Evolutionary conservation across 176 grass and related monocot genomes (phyloP).

Genomic region (Tillandsia leiboldiana): DNA sequence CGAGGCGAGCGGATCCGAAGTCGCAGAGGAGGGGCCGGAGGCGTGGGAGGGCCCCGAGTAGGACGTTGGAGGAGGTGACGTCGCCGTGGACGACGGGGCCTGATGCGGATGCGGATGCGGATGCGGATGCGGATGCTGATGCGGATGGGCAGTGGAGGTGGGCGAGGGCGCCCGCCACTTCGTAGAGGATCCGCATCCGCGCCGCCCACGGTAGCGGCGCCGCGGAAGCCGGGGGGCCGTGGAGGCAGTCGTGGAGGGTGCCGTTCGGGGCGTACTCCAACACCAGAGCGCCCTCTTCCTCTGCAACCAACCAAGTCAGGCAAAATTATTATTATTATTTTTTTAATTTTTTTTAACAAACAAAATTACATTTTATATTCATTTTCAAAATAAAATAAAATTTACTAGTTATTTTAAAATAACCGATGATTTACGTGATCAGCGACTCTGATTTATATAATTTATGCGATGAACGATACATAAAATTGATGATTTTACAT

Average conservation of each 20-base stretch:
- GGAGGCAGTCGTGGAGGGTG: conserved; percentile 31
- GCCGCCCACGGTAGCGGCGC: conserved; percentile 39
- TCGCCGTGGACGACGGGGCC: conserved; percentile 68
- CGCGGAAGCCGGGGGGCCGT: conserved; percentile 34
- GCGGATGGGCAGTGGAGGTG: conserved; percentile 41
- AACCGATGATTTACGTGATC: too few species aligned
- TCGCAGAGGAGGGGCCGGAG: conserved; percentile 47
- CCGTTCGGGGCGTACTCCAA: conserved; percentile 68
- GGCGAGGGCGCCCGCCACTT: conserved; percentile 57
- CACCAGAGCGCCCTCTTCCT: conserved; percentile 69
- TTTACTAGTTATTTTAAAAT: too few species aligned
- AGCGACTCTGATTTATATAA: too few species aligned
- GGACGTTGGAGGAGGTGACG: conserved; percentile 77
- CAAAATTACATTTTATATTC: too few species aligned
- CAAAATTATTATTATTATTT: too few species aligned
- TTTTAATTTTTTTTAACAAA: too few species aligned
- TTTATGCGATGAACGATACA: too few species aligned
- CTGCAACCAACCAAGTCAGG: conserved; percentile 15
- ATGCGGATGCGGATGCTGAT: not conserved
- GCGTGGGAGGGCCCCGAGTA: conserved; percentile 24
- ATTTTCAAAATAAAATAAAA: too few species aligned
- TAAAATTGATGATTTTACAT: too few species aligned
- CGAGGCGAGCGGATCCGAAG: conserved; percentile 67
- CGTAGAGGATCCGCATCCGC: conserved; percentile 52
- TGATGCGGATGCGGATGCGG: not conserved